phyloP scores from a whole-genome alignment of 2,329 filamentous ascomycete species.

The Fusarium sp. region DNA sequence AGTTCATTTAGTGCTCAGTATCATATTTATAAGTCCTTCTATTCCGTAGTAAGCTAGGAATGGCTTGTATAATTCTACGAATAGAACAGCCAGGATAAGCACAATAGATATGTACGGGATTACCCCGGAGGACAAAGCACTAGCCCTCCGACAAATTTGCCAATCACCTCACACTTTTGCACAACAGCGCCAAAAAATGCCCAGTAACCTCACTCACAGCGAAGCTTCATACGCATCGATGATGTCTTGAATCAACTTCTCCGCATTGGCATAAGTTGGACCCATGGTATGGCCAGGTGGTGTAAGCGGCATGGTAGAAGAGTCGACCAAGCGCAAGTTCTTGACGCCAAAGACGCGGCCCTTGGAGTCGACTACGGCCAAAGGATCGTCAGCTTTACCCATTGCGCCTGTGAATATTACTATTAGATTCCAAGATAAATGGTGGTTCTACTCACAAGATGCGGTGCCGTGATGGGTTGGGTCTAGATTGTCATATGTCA shows the following conservation, averaged over 20 bases:
- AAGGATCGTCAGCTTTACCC: not conserved
- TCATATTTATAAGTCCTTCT: too few relatives aligned
- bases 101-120: too few relatives aligned
- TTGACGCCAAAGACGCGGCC: not conserved
- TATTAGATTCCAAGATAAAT: not conserved
- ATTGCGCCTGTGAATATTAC: not conserved
- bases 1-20: too few relatives aligned
- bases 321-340: conserved; percentile 2
- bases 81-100: too few relatives aligned
- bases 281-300: conserved; percentile 9
- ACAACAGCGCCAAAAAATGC: not conserved
- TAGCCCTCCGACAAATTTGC: too few relatives aligned
- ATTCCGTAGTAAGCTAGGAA: too few relatives aligned
- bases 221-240: not conserved
- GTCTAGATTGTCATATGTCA: conserved; percentile 9
- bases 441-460: not conserved
- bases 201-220: not conserved
- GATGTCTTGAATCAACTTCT: conserved; percentile 6
- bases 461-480: conserved; percentile 3
- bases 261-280: conserved; percentile 4
- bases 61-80: too few relatives aligned
- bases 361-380: conserved; percentile 5
- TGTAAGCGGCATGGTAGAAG: conserved; percentile 6
- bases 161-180: not conserved
- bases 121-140: too few relatives aligned